phyloP scores from a whole-genome alignment of 2,329 filamentous ascomycete species.

The Sporothrix brasiliensis region DNA sequence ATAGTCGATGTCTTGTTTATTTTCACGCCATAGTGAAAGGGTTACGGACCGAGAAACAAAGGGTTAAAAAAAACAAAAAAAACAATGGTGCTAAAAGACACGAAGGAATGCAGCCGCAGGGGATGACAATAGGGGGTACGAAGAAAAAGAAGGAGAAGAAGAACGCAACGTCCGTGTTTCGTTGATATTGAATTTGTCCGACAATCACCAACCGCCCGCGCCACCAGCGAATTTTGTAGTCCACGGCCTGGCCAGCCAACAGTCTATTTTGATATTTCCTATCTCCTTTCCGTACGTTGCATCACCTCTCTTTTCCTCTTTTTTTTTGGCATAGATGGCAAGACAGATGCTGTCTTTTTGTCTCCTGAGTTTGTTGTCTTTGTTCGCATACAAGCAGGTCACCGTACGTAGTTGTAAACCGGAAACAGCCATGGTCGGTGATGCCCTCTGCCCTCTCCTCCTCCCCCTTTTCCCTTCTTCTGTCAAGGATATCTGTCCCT shows the following conservation, averaged over 20 bases:
- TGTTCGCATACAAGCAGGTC: not conserved
- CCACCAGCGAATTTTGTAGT: not conserved
- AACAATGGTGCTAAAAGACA: not conserved
- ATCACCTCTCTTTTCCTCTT: not conserved
- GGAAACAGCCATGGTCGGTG: not conserved
- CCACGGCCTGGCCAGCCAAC: not conserved
- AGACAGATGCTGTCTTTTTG: not conserved
- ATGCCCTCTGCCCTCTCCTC: not conserved
- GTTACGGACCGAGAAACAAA: not conserved
- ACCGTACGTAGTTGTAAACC: too few species aligned
- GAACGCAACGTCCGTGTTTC: slow-evolving; percentile 1
- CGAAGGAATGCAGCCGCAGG: not conserved
- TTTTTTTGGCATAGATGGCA: not conserved
- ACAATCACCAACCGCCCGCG: slow-evolving; percentile 23
- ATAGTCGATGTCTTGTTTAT: not conserved
- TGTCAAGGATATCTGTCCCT: not conserved
- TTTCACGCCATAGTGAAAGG: not conserved
- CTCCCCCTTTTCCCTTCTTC: not conserved
- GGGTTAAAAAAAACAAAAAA: too few species aligned
- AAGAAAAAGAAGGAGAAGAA: not conserved
- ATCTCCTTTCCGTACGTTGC: not conserved
- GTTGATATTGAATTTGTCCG: slow-evolving; percentile 24
- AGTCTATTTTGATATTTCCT: not conserved
- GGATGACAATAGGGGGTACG: not conserved
- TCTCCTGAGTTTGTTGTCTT: too few species aligned